These are phyloP conservation scores for Colletotrichum sp. DNA, from an alignment of 2,329 filamentous ascomycete species.

Conservation along the genomic window DNA sequence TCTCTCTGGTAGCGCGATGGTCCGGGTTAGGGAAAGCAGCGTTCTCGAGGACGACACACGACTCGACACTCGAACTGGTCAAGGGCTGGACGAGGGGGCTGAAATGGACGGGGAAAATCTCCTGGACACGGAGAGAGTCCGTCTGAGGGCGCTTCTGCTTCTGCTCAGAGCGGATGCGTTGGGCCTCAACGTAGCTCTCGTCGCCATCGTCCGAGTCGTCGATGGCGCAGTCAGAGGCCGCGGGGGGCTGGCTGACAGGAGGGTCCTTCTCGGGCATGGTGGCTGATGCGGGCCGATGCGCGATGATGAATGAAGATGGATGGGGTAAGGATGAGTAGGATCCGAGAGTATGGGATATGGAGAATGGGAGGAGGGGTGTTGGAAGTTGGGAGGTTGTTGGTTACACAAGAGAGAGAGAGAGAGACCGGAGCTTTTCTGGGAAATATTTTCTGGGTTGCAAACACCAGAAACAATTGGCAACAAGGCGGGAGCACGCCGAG, in stretches of 20 bases:
- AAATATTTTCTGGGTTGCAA: not conserved
- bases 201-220: conserved; percentile 45
- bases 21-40: conserved; percentile 55
- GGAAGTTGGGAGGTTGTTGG: not conserved
- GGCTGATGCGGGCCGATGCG: not conserved
- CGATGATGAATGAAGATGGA: not conserved
- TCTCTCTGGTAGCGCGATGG: conserved; percentile 57
- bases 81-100: conserved; percentile 79
- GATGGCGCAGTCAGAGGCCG: conserved; percentile 32
- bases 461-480: not conserved
- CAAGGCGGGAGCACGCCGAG: not conserved
- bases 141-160: conserved; percentile 40
- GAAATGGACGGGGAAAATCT: conserved; percentile 62
- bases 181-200: conserved; percentile 38
- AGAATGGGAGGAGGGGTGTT: not conserved
- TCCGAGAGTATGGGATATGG: not conserved
- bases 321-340: not conserved
- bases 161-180: conserved; percentile 44
- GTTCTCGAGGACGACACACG: conserved; percentile 60
- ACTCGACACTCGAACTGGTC: conserved; percentile 68
- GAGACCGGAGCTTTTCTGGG: not conserved
- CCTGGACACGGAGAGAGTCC: conserved; percentile 38
- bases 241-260: not conserved
- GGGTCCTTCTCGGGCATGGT: conserved; percentile 8
- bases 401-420: not conserved